A percentile compares a stretch with the other conserved stretches of the same genome.
Conservation (phyloP, 352 stramenopile genomes). For the Pythium chondricola region DNA sequence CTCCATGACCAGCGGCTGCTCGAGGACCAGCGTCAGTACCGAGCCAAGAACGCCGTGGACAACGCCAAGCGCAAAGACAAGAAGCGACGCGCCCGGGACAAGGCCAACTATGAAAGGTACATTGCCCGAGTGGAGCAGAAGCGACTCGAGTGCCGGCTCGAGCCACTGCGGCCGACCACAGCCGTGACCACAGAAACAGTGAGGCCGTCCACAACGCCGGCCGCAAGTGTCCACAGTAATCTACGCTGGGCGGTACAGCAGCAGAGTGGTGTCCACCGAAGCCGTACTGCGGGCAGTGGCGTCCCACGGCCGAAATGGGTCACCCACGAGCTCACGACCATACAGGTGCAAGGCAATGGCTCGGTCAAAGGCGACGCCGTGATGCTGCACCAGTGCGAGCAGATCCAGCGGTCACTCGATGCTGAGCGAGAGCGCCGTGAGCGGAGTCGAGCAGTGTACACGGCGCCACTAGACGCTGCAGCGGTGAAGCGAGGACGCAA, state of each 20-base stretch:
- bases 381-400: slow-evolving; percentile 20
- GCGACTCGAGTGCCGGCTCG: slow-evolving; percentile 8
- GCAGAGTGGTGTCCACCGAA: neutral
- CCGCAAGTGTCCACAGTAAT: no score
- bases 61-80: slow-evolving; percentile 36
- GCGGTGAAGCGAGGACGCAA: neutral
- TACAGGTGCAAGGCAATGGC: slow-evolving; percentile 2
- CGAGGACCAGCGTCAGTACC: slow-evolving; percentile 46
- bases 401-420: slow-evolving; percentile 16
- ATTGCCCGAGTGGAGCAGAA: slow-evolving; percentile 26
- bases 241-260: no score
- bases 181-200: no score
- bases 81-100: slow-evolving; percentile 25
- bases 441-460: slow-evolving; percentile 1
- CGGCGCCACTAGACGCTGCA: neutral
- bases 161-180: neutral
- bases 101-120: slow-evolving; percentile 26
- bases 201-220: neutral
- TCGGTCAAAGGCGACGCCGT: slow-evolving; percentile 4
- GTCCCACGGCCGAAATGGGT: slow-evolving; percentile 15
- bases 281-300: slow-evolving; percentile 7
- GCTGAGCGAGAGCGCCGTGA: neutral
- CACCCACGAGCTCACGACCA: slow-evolving; percentile 13
- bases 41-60: slow-evolving; percentile 32
- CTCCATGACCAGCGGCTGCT: slow-evolving; percentile 33